Conservation (phyloP, 176 grass and related monocot species). For the Canna indica region DNA sequence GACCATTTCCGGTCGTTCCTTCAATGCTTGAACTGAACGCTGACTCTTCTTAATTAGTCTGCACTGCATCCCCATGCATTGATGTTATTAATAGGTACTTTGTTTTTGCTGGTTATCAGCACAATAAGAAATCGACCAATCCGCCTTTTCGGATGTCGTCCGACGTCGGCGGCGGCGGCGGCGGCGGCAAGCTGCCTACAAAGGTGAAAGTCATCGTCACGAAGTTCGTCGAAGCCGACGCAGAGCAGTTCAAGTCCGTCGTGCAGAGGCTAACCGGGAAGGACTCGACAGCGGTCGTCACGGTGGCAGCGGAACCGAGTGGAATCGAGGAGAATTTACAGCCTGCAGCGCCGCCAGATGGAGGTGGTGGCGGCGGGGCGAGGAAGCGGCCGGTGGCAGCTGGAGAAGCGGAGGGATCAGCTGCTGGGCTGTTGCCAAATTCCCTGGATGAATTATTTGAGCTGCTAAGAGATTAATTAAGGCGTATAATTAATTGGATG, state of each 20-base stretch:
- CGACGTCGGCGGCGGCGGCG: too few relatives aligned
- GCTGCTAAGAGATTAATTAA: not conserved
- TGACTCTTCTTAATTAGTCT: too few relatives aligned
- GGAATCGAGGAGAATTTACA: too few relatives aligned
- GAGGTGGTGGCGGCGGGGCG: not conserved
- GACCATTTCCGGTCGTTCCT: too few relatives aligned
- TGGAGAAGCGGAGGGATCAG: not conserved
- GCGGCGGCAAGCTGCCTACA: not conserved
- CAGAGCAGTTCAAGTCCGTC: not conserved
- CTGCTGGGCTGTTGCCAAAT: not conserved
- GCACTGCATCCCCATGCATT: too few relatives aligned
- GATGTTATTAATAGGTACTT: too few relatives aligned
- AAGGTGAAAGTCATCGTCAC: constrained; percentile 1
- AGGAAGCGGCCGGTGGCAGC: not conserved
- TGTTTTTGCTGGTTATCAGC: too few relatives aligned
- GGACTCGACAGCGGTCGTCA: not conserved
- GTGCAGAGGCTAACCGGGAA: constrained; percentile 6
- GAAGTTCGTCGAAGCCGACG: not conserved
- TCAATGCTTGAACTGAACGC: too few relatives aligned
- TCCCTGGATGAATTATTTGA: not conserved
- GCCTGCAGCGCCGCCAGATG: not conserved
- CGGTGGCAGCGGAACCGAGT: not conserved
- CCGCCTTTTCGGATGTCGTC: too few relatives aligned
- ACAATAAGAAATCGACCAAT: too few relatives aligned
- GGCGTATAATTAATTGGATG: not conserved